Evolutionary conservation across 305 asterid genomes (phyloP).

Genomic region (Petunia hybrid): DNA sequence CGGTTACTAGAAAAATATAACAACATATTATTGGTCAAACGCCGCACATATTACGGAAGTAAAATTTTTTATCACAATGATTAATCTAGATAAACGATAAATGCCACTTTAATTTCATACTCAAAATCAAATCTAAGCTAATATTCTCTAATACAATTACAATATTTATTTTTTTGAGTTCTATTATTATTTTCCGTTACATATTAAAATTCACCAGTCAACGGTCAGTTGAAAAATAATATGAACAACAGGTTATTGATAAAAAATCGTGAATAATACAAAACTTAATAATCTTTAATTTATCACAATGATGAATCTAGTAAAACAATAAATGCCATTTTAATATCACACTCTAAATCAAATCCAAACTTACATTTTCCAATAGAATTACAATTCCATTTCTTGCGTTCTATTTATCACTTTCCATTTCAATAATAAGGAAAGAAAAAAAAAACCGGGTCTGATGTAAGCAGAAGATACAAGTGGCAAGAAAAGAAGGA

Average conservation of each 20-base stretch:
- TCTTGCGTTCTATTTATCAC: not conserved
- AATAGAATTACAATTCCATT: not conserved
- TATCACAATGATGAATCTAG: not conserved
- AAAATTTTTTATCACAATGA: not conserved
- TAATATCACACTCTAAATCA: not conserved
- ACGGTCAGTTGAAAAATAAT: too few species aligned
- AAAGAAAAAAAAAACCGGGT: not conserved
- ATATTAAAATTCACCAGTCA: too few species aligned
- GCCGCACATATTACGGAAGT: too few species aligned
- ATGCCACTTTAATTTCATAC: not conserved
- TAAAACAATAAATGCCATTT: not conserved
- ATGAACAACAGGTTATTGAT: too few species aligned
- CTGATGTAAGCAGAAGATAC: not conserved
- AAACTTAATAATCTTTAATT: too few species aligned
- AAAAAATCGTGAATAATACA: too few species aligned
- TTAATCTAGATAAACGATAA: not conserved
- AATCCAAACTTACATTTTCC: not conserved
- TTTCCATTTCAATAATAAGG: not conserved
- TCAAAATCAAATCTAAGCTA: not conserved
- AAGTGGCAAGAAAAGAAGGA: constrained; percentile 5
- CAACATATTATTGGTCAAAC: too few species aligned
- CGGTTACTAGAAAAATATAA: too few species aligned
- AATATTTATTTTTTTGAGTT: not conserved
- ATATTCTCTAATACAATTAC: not conserved
- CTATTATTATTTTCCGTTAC: not conserved